Base-by-base conservation (phyloP, 345 rosid species). In the Lumnitzera littorea region DNA sequence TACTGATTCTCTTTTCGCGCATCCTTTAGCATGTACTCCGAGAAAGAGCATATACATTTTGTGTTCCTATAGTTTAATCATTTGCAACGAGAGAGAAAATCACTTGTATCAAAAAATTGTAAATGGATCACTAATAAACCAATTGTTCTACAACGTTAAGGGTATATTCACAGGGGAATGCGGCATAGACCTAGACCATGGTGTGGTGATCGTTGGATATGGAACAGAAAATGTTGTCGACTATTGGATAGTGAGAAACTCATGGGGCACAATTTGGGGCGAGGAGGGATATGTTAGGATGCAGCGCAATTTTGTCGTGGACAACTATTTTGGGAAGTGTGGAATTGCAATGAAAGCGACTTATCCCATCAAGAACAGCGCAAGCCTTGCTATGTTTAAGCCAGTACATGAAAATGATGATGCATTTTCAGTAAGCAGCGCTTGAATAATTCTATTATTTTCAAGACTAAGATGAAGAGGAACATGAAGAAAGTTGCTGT, bases 191-290 rank as follows among this genome's bases (percentile, higher is more conserved):
- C 61, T 90, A 15, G 95, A 94, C 76, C 99, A 94, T 8, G 99
- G 91, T 0, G 99, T 90, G 65, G 76, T 73, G 1, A 84, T 75
- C 0, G 88, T 94, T 0, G 99, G 99, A n/a, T 94, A 94, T 16
- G 97, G 97, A 13, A 71, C 82, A 14, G 92, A 84, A 52, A 74
- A 84, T 2, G 99, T 89, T 4, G 64, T 69, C 48, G 95, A 90
- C 24, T 94, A 84, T 69, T 94, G 96, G 97, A 71, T 82, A 1
- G 97, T 90, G 29, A 67, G 91, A 70, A 94, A 94, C 79, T 86
- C 89, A 24, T 86, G 92, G 92, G 84, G 92, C 24, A 24, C 12
- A 4, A 60, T n/a, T 65, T 86, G 92, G 92, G 92, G 92, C 6
- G 92, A 86, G 57, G 48, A 51, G 2, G 92, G 92, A 7, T 86